phyloP scores from a whole-genome alignment of 2,329 filamentous ascomycete species.

The Colletotrichum sp. region DNA sequence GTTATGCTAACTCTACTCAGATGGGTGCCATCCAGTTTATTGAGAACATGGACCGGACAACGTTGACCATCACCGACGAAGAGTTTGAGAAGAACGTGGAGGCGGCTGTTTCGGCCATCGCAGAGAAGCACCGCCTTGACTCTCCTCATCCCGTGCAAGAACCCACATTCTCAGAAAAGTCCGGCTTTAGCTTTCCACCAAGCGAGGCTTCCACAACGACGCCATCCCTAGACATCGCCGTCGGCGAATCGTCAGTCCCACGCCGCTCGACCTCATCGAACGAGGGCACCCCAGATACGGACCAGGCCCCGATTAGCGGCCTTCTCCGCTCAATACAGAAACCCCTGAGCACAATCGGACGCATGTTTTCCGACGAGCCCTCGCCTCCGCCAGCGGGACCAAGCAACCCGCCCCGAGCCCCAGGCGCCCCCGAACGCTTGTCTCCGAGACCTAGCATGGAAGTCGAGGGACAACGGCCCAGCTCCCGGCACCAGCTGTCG shows the following conservation, averaged over 20 bases:
- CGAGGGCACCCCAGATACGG: slow-evolving; percentile 51
- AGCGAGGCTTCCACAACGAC: slow-evolving; percentile 50
- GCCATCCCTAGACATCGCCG: slow-evolving; percentile 20
- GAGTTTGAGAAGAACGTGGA: slow-evolving; percentile 98
- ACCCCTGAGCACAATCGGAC: slow-evolving; percentile 87
- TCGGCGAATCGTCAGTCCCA: slow-evolving; percentile 41
- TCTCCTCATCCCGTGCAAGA: slow-evolving; percentile 48
- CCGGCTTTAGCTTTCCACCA: slow-evolving; percentile 30
- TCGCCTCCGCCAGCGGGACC: slow-evolving; percentile 33
- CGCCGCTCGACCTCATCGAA: slow-evolving; percentile 59
- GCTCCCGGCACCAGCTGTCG: slow-evolving; percentile 49
- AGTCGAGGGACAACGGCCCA: slow-evolving; percentile 22
- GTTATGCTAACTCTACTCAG: slow-evolving; percentile 27
- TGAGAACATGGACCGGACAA: slow-evolving; percentile 93
- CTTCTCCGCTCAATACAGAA: slow-evolving; percentile 89
- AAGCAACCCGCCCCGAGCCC: slow-evolving; percentile 39
- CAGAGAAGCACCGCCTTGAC: slow-evolving; percentile 76
- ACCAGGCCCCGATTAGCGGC: slow-evolving; percentile 81
- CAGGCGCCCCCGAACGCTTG: slow-evolving; percentile 36
- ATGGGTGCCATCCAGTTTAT: slow-evolving; percentile 97
- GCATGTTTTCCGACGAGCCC: slow-evolving; percentile 83
- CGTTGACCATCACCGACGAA: slow-evolving; percentile 88
- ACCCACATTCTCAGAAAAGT: slow-evolving; percentile 50
- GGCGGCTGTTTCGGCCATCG: slow-evolving; percentile 91
- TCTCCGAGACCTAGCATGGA: slow-evolving; percentile 35